Percentiles rank a stretch among this genome's conserved stretches.
Conservation (phyloP, 768 basidiomycete genomes). For the Termitomyces sp. region DNA sequence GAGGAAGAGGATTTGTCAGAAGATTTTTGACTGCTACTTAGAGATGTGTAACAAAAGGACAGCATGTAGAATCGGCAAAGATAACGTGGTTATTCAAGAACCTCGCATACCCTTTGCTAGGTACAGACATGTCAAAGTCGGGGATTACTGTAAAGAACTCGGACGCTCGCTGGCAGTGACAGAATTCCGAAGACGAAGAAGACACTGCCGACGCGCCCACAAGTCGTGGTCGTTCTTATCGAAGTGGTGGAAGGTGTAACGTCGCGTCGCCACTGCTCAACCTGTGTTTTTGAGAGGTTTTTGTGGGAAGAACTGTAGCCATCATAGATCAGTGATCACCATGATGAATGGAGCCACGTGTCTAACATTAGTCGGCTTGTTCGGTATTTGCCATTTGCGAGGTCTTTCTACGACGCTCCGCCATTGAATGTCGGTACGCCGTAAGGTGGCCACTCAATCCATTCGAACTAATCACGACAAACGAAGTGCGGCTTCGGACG, state of each 20-base stretch:
- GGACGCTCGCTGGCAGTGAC: neutral
- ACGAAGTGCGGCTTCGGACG: conserved; percentile 11
- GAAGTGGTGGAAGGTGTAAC: neutral
- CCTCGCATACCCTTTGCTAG: neutral
- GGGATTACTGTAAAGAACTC: neutral
- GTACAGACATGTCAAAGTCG: neutral
- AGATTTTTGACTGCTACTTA: too few species aligned
- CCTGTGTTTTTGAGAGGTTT: neutral
- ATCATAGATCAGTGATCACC: neutral
- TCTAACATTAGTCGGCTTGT: too few species aligned
- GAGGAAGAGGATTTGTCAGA: neutral
- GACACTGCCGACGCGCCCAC: neutral
- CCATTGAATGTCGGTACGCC: conserved; percentile 26
- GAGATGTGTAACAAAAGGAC: neutral
- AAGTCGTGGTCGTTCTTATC: neutral
- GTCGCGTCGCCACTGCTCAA: neutral
- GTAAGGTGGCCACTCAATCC: conserved; percentile 15
- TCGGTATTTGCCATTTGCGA: neutral
- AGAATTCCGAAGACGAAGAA: neutral
- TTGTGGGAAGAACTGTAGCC: neutral
- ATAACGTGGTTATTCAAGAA: neutral
- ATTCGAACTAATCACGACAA: conserved; percentile 14
- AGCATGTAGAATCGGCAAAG: neutral
- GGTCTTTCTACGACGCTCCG: neutral
- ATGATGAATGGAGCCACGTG: conserved; percentile 4